Evolutionary conservation across 495 filamentous ascomycete genomes (phyloP), one percentile per base, ranked within the genome.

Genomic region (Xylaria nigripes): DNA sequence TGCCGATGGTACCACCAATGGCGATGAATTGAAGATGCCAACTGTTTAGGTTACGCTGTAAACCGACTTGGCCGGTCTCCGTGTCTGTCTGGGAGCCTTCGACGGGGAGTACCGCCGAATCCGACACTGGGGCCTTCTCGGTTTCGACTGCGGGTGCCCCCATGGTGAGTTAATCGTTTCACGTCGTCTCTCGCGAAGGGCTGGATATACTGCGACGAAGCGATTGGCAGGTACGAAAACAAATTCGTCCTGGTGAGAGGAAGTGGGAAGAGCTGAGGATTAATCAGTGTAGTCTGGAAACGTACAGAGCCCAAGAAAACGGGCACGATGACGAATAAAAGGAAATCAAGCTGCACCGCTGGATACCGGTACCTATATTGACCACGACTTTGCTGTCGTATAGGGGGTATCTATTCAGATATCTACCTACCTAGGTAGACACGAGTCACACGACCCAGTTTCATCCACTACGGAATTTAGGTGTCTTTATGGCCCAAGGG

Each of bases 1-100:
- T 90, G 13, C 86, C 86, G 60, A 90, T 85, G 18, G 85, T 85
- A 46, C 85, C 85, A 60, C 86, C 86, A 5, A 80, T 65, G 32
- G 76, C 82, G 56, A 86, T 84, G 54, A 87, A 76, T 64, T 86
- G 81, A 49, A 75, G 66, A 48, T 82, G 72, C 45, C 82, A 75
- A 16, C 71, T 81, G 16, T 36, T 58, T n/a, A 69, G 57, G 29
- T 57, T 58, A 25, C 67, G 67, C 19, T 68, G 55, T 16, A 69
- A 50, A 44, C 58, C 61, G 0, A 60, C 54, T n/a, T n/a, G n/a
- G 49, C 59, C 61, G 25, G 54, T 38, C 27, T 61, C 60, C 53
- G 62, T 30, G 50, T 69, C 64, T 53, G 57, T 61, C 29, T 63
- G 59, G 0, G 50, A 53, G 50, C 49, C 61, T 52, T 57, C 43